phyloP scores from a whole-genome alignment of 1,284 basidiomycete species.

The Amylostereum areolatum region DNA sequence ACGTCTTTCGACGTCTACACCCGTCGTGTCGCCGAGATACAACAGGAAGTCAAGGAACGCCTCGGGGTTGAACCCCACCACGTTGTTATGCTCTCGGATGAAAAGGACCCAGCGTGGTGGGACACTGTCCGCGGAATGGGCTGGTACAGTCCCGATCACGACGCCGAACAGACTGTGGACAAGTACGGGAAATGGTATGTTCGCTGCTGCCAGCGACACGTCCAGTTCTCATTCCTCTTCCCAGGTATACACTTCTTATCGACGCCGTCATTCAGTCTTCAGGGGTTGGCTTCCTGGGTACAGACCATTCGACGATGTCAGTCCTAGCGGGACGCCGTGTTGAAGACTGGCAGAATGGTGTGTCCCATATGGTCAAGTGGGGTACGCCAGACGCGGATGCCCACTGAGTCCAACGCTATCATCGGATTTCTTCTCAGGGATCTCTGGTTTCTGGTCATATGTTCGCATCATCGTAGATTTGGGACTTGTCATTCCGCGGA shows the following conservation, averaged over 20 bases:
- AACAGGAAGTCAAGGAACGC: constrained; percentile 42
- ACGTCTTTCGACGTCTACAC: constrained; percentile 52
- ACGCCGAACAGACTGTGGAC: constrained; percentile 37
- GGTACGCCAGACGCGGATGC: constrained; percentile 28
- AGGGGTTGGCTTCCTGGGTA: constrained; percentile 65
- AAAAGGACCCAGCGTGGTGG: constrained; percentile 63
- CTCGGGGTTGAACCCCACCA: constrained; percentile 44
- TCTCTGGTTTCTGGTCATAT: too few species aligned
- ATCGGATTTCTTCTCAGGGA: too few species aligned
- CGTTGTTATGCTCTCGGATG: constrained; percentile 72
- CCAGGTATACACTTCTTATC: constrained; percentile 61
- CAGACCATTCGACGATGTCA: constrained; percentile 64
- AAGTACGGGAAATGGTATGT: constrained; percentile 54
- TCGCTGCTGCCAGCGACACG: constrained; percentile 1
- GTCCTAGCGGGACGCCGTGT: constrained; percentile 56
- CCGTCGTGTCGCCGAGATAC: constrained; percentile 56
- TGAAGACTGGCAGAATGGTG: constrained; percentile 56
- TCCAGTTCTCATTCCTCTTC: neutral
- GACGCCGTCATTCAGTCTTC: constrained; percentile 66
- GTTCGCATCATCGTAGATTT: too few species aligned
- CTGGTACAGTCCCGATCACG: constrained; percentile 58
- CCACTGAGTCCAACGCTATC: too few species aligned
- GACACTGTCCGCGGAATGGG: constrained; percentile 48
- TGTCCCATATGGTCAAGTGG: constrained; percentile 47
- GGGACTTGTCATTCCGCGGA: too few species aligned